phyloP scores from a whole-genome alignment of 164 flowering plant species.

The Saururus chinensis region DNA sequence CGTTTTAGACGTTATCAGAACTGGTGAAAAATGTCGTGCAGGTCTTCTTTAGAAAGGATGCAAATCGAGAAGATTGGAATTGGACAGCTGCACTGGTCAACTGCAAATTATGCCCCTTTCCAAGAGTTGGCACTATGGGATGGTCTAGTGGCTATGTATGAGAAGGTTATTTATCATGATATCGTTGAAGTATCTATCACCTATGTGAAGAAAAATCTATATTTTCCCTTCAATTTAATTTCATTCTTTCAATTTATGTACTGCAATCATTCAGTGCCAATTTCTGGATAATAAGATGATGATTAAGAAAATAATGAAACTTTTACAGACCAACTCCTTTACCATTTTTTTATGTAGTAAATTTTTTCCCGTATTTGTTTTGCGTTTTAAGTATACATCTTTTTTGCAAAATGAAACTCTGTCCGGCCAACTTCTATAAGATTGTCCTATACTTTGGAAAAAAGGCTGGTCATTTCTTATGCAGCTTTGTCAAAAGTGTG shows the following conservation, averaged over 20 bases:
- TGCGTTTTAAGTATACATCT: too few species aligned
- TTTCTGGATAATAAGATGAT: too few species aligned
- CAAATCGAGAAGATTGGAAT: slow-evolving; percentile 81
- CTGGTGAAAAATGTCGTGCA: slow-evolving; percentile 13
- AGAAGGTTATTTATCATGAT: slow-evolving; percentile 48
- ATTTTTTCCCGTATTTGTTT: too few species aligned
- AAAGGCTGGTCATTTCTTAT: too few species aligned
- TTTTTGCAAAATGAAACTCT: too few species aligned
- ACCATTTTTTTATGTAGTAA: too few species aligned
- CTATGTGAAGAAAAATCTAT: not conserved
- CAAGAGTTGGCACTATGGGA: slow-evolving; percentile 94
- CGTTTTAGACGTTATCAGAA: not conserved
- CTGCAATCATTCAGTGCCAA: too few species aligned
- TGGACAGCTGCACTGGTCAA: slow-evolving; percentile 96
- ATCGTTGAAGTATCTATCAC: slow-evolving; percentile 1
- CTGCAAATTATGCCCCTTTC: slow-evolving; percentile 89
- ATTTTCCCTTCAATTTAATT: not conserved
- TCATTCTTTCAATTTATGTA: not conserved
- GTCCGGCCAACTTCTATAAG: too few species aligned
- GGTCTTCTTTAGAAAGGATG: slow-evolving; percentile 71
- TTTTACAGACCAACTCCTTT: too few species aligned
- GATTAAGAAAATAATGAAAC: too few species aligned
- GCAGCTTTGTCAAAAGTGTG: too few species aligned
- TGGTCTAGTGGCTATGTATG: slow-evolving; percentile 98
- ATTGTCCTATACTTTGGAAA: too few species aligned